Evolutionary conservation across 257 asterid species (phyloP).

Genomic region (Buddleja alternifolia): DNA sequence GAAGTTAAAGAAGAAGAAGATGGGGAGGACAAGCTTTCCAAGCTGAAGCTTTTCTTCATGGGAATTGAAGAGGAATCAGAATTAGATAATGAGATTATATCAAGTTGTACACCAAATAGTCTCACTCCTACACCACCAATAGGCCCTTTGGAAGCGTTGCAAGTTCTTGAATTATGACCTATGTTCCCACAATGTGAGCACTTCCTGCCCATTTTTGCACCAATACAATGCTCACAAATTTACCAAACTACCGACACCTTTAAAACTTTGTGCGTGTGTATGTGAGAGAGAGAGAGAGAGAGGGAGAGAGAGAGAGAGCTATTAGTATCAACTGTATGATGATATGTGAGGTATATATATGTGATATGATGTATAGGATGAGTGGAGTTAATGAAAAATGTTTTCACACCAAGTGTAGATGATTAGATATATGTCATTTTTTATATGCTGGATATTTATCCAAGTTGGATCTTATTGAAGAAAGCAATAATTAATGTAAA

Average conservation of each 20-base stretch:
- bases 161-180: conserved; percentile 92
- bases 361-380: conserved; percentile 36
- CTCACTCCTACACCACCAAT: conserved; percentile 40
- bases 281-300: conserved; percentile 27
- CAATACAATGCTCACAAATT: not conserved
- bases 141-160: conserved; percentile 40
- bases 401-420: conserved; percentile 44
- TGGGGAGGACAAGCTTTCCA: conserved; percentile 57
- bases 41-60: conserved; percentile 76
- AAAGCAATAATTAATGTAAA: not conserved
- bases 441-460: conserved; percentile 38
- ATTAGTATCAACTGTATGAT: conserved; percentile 14
- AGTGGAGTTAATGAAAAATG: conserved; percentile 45
- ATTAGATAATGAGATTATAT: conserved; percentile 37
- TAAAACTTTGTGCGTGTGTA: not conserved
- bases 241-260: conserved; percentile 22
- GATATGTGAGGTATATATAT: not conserved
- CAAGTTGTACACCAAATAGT: conserved; percentile 79
- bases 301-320: conserved; percentile 23
- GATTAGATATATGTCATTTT: conserved; percentile 45
- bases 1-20: conserved; percentile 52
- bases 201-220: conserved; percentile 75
- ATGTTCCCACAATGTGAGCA: conserved; percentile 86
- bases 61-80: conserved; percentile 32
- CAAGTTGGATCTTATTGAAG: conserved; percentile 31